Evolutionary conservation across 495 filamentous ascomycete genomes (phyloP), one percentile per base, ranked within the genome.

Genomic region (Neurospora hispaniola): DNA sequence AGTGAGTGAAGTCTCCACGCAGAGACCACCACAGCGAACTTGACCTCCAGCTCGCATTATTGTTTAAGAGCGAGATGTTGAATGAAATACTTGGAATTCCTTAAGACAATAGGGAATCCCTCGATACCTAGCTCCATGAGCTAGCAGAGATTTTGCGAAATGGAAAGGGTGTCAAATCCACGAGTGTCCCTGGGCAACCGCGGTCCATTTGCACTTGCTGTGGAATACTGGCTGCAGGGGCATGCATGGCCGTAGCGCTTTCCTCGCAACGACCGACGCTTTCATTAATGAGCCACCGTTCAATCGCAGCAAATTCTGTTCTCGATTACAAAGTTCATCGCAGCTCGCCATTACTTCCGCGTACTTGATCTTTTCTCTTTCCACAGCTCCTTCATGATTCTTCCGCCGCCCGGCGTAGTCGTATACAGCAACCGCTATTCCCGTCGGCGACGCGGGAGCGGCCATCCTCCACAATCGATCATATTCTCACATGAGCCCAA

Each of bases 51-150:
- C 16, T 43, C 42, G 5, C 16, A 18, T 46, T 8, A 10, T 46
- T 0, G 0, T n/a, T 3, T 9, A n/a, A n/a, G 0, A 4, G 43
- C 8, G n/a, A n/a, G 1, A n/a, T 1, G 1, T 44, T 2, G 16
- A 44, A 2, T 1, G 18, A 9, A 44, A n/a, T 7, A n/a, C 18
- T 9, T 44, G 16, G 0, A n/a, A n/a, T 44, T 1, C 9, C 42
- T 2, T 0, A 44, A 5, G 0, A 2, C 2, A 4, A n/a, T n/a
- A 9, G n/a, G n/a, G n/a, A n/a, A n/a, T n/a, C n/a, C n/a, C n/a
- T n/a, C n/a, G n/a, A n/a, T n/a, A n/a, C n/a, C n/a, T n/a, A n/a
- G n/a, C n/a, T 2, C 0, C 2, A 9, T 1, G 7, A 44, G 18
- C 18, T 46, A 3, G 3, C 18, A n/a, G 1, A n/a, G 4, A 10